Conservation (phyloP, 2,329 filamentous ascomycete genomes). For the Aspergillus costaricaensis region DNA sequence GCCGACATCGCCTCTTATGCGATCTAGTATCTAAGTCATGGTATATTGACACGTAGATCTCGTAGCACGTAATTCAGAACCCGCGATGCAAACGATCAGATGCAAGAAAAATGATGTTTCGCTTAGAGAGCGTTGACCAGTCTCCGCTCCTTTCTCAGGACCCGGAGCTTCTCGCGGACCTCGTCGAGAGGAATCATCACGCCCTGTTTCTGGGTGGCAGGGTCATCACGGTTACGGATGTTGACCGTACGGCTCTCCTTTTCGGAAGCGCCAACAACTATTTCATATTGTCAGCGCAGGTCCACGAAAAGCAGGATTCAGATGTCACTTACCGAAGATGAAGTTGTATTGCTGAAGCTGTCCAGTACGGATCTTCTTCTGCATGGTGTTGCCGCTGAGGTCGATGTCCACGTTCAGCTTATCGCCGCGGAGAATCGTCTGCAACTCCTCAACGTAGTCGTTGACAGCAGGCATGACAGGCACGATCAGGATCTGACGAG, state of each 20-base stretch:
- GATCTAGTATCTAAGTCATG: constrained; percentile 6
- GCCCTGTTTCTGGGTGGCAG: constrained; percentile 62
- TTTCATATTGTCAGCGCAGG: constrained; percentile 17
- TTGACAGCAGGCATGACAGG: constrained; percentile 53
- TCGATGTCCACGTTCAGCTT: constrained; percentile 53
- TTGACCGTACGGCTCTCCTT: constrained; percentile 62
- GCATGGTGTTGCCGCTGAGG: constrained; percentile 52
- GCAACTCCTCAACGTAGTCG: constrained; percentile 52
- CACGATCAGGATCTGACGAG: constrained; percentile 53
- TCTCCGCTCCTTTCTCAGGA: constrained; percentile 49
- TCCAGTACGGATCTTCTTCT: constrained; percentile 54
- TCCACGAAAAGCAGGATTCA: background rate
- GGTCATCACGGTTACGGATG: constrained; percentile 65
- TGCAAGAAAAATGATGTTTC: background rate
- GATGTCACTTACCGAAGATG: constrained; percentile 47
- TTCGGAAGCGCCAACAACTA: constrained; percentile 65
- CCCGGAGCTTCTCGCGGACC: constrained; percentile 56
- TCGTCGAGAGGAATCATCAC: constrained; percentile 63
- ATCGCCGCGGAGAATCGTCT: constrained; percentile 46
- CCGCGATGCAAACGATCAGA: background rate
- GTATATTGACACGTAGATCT: constrained; percentile 8
- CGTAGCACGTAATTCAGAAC: background rate
- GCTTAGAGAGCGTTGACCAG: constrained; percentile 44
- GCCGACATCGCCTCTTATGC: constrained; percentile 4
- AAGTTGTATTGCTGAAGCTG: constrained; percentile 55